Evolutionary conservation across 306 rosid species (phyloP).

Genomic region (Astragalus glycyphyllos): DNA sequence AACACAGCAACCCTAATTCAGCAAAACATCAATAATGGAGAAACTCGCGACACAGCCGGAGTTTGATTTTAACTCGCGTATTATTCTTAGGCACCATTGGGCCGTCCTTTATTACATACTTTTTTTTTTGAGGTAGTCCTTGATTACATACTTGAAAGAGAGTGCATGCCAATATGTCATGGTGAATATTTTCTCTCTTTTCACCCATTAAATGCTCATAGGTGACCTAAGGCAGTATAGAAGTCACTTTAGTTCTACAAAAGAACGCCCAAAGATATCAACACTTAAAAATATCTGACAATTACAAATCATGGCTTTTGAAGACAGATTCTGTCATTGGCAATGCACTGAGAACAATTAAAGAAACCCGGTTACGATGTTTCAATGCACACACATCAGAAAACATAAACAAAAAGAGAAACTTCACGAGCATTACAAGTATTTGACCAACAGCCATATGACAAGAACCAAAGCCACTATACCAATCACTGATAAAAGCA

Average conservation of each 20-base stretch:
- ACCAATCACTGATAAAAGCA: constrained; percentile 81
- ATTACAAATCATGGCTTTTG: constrained; percentile 33
- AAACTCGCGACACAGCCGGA: too few species aligned
- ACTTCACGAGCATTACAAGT: constrained; percentile 56
- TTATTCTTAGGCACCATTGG: too few species aligned
- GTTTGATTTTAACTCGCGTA: too few species aligned
- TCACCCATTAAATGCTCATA: not conserved
- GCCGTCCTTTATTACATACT: too few species aligned
- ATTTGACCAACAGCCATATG: constrained; percentile 72
- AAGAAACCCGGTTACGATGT: constrained; percentile 33
- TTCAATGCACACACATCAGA: constrained; percentile 43
- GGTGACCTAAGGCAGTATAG: not conserved
- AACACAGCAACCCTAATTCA: too few species aligned
- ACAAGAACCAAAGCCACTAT: constrained; percentile 73
- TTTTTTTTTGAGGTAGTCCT: too few species aligned
- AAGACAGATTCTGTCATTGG: constrained; percentile 36
- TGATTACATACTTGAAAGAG: not conserved
- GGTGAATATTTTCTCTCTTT: not conserved
- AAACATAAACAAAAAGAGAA: constrained; percentile 16
- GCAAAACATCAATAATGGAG: too few species aligned
- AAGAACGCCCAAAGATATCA: constrained; percentile 24
- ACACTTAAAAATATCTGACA: constrained; percentile 27
- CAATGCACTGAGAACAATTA: constrained; percentile 36
- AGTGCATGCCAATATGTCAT: not conserved
- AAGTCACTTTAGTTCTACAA: constrained; percentile 33